Base-by-base conservation (phyloP, 1,284 basidiomycete genomes). In the Calocybe gambosa region DNA sequence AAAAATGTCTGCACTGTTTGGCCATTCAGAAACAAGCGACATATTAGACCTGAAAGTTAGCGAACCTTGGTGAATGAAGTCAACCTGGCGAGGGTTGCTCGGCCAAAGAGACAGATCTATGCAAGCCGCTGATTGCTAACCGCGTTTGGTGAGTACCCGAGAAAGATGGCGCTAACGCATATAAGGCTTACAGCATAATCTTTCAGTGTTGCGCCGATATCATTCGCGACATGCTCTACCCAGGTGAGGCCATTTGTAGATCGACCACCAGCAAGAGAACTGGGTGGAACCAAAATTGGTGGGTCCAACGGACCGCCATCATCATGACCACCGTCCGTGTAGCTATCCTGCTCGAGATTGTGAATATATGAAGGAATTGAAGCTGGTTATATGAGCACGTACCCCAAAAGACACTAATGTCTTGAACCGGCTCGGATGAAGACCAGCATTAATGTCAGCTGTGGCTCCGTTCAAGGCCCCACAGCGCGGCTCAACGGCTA, bases 401-500 rank as follows among this genome's bases (percentile, higher is more conserved):
- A 68, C 66, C 10, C 67, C 67, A 44, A 69, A 70, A 2, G 67
- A 63, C 18, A 72, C 69, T 21, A 72, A 62, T 16, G 66, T 71
- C 51, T 64, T 66, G 49, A 66, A 57, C 0, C 43, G 43, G 2
- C 46, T 38, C 3, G 65, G 53, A 13, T 55, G 40, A 3, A 71
- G 51, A 0, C 69, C 70, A 0, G 63, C 63, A 41, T 68, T 71
- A 6, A 68, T 59, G 47, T 71, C 68, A 2, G 65, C 55, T 9
- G 61, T 56, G 20, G 55, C 60, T 0, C 66, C 67, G 18, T 50
- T 52, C 0, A 68, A 50, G 1, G 51, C 42, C 2, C 67, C 69
- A 46, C 69, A 71, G 2, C 52, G 49, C 15, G 68, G 67, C 8
- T 53, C 52, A 1, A 70, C 62, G 13, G 69, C 67, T 16, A 71